Evolutionary conservation across 495 filamentous ascomycete species (phyloP).

Genomic region (Lepraria neglecta): DNA sequence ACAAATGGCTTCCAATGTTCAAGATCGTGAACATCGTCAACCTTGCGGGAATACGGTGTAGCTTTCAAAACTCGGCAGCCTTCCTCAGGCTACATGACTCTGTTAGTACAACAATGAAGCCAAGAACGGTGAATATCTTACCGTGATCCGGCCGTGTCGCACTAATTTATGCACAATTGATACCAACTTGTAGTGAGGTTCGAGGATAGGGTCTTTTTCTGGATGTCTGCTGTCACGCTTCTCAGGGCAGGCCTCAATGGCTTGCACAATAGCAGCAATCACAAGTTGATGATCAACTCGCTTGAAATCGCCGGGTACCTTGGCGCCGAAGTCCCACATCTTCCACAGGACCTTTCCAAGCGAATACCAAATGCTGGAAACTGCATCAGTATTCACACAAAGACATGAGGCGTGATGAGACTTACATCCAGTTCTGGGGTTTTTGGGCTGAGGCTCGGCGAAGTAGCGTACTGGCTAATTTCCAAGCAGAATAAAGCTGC

Average conservation of each 20-base stretch:
- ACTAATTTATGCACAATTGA: constrained; percentile 83
- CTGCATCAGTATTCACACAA: not conserved
- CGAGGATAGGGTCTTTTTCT: constrained; percentile 73
- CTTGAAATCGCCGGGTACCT: constrained; percentile 42
- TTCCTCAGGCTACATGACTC: constrained; percentile 37
- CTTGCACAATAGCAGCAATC: constrained; percentile 61
- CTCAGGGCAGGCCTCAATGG: constrained; percentile 74
- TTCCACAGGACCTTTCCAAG: constrained; percentile 94
- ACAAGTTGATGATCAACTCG: constrained; percentile 51
- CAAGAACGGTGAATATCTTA: constrained; percentile 29
- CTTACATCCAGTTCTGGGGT: constrained; percentile 79
- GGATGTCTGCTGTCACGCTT: constrained; percentile 58
- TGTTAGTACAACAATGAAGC: constrained; percentile 1
- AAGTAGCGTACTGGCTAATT: constrained; percentile 76
- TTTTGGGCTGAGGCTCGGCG: constrained; percentile 64
- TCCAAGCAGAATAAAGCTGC: constrained; percentile 72
- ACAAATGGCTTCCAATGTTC: constrained; percentile 72
- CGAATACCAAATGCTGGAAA: constrained; percentile 56
- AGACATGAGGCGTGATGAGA: constrained; percentile 21
- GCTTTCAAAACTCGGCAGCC: constrained; percentile 50
- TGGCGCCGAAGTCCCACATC: constrained; percentile 65
- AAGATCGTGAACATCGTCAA: constrained; percentile 42
- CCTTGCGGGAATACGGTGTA: constrained; percentile 51
- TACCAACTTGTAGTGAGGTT: constrained; percentile 93
- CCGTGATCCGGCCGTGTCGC: constrained; percentile 30